Base-by-base conservation (phyloP, 2,329 filamentous ascomycete species). In the Paecilomyces variotii region DNA sequence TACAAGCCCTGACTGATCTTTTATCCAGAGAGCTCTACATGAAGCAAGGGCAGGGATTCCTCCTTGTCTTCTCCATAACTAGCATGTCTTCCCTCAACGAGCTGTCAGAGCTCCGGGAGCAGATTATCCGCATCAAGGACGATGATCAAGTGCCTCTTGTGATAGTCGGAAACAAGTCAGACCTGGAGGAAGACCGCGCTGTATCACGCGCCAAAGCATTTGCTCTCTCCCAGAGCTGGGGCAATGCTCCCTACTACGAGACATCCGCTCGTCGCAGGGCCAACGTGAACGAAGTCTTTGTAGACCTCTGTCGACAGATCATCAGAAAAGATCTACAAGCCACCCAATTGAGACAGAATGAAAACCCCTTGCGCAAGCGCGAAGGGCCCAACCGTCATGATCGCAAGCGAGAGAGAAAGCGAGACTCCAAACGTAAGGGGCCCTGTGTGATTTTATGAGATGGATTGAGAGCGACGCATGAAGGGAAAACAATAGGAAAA, bases 41-140 rank as follows among this genome's bases (percentile, higher is more conserved):
- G 90, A 94, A 94, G 72, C 90, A 91, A 45, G 91, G 91, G 57
- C 90, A 96, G 76, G 91, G 91, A 0, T 96, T 96, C 72, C 83
- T 96, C 57, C 82, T 96, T 39, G 91, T 96, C 59, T 96, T 96
- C 77, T 93, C 89, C 75, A 96, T 96, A 70, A 93, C 90, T 19
- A 94, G 90, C 61, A 80, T 83, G 61, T 89, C 89, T 34, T 95
- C 90, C n/a, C 81, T 96, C 49, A 84, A 86, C 66, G 91, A 96
- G 74, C 83, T 96, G 30, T 82, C 85, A 65, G 87, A 89, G 66
- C 81, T 96, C 50, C 87, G 90, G 55, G 90, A 96, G 69, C 90
- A 96, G 74, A 95, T 96, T 63, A 87, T 91, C 61, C 89, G 90
- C 60, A 93, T 95, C 76, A 96, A 96, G 76, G 89, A 92, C 72